Evolutionary conservation across 148 eudicot species (phyloP), one percentile per base, ranked within the genome.

Genomic region (Hydrangea macrophylla): DNA sequence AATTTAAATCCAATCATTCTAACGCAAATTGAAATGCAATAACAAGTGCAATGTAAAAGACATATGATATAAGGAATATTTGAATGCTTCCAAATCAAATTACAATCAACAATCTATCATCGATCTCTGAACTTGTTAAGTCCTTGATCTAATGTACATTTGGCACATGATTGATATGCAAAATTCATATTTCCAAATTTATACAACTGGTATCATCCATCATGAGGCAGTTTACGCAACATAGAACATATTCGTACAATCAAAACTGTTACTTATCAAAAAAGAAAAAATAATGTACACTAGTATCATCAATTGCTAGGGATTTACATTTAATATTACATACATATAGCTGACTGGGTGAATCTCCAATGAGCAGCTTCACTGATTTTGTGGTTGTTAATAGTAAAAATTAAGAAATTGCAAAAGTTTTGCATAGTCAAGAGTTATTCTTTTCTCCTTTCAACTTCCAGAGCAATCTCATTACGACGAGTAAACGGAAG

Each of bases 401-500:
- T 23, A 11, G 10, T 5, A 3, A 0, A 59, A 31, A 22, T 35
- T 70, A 26, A 25, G 22, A 12, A 23, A 28, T 26, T 66, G 37
- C 51, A 26, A 66, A 3, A 22, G n/a, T 32, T 45, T 39, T 62
- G 36, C 51, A 53, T 44, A 60, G 20, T 55, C 54, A 51, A 20
- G 39, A 60, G 74, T 77, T 75, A 81, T 39, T 58, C 35, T 55
- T 71, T 35, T 76, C 67, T 84, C 78, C 83, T 80, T 78, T 84
- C 90, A 73, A 93, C 96, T 88, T 93, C 98, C 27, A 93, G 77
- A 50, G 90, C 76, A 84, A 93, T 81, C 84, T 93, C 98, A 80
- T 93, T 93, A 36, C 98, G 98, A 58, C 98, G 96, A 28, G 82
- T 80, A 67, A 93, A 88, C 55, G 98, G 98, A 30, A 93, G 90